Conservation (phyloP, 257 asterid genomes). For the Ehretia macrophylla region DNA sequence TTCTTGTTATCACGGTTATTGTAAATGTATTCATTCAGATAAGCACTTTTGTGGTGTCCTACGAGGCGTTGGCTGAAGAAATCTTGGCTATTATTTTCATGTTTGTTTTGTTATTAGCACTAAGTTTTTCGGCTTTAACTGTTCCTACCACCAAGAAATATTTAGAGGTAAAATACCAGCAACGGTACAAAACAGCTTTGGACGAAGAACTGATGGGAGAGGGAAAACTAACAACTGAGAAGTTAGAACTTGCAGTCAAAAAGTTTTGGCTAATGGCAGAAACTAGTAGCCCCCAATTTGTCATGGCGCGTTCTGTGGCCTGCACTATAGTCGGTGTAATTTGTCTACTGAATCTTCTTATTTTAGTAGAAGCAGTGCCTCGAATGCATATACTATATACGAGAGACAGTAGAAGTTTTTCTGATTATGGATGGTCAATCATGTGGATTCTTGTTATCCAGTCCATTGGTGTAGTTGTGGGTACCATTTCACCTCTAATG, state of each 20-base stretch:
- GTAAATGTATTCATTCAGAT: conserved; percentile 18
- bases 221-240: background rate
- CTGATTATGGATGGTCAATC: background rate
- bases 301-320: background rate
- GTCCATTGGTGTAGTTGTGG: conserved; percentile 1
- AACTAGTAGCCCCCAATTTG: background rate
- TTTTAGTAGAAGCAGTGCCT: background rate
- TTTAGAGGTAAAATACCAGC: background rate
- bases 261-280: background rate
- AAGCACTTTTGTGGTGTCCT: background rate
- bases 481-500: conserved; percentile 8
- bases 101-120: conserved; percentile 21
- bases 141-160: background rate
- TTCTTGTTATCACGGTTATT: conserved; percentile 18
- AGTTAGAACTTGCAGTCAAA: background rate
- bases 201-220: background rate
- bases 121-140: conserved; percentile 6
- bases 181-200: background rate
- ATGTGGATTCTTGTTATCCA: background rate
- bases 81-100: conserved; percentile 14
- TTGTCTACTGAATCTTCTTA: background rate
- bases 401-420: background rate
- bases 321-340: background rate
- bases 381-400: background rate
- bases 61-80: conserved; percentile 2